Evolutionary conservation across 2,329 filamentous ascomycete species (phyloP).

Genomic region (Pseudogymnoascus verrucosus): DNA sequence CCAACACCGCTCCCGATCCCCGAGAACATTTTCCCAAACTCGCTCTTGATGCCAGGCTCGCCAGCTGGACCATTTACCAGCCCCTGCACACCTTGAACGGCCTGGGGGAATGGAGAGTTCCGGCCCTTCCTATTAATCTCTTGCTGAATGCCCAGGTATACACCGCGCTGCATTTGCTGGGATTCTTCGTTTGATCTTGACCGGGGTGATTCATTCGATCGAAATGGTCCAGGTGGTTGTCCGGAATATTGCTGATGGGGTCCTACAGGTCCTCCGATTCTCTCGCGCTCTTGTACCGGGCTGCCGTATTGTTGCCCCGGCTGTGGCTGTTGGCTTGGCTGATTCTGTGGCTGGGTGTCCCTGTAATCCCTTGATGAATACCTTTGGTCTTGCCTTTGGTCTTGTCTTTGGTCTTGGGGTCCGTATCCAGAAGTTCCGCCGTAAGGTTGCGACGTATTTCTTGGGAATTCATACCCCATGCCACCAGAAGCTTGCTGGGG

Average conservation of each 20-base stretch:
- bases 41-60: slow-evolving; percentile 86
- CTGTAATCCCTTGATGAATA: slow-evolving; percentile 25
- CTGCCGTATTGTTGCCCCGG: slow-evolving; percentile 25
- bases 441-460: slow-evolving; percentile 21
- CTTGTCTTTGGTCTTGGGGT: slow-evolving; percentile 28
- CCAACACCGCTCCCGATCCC: slow-evolving; percentile 72
- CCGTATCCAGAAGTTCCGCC: slow-evolving; percentile 22
- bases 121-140: slow-evolving; percentile 75
- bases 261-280: slow-evolving; percentile 21
- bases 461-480: slow-evolving; percentile 22
- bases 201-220: slow-evolving; percentile 38
- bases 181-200: slow-evolving; percentile 40
- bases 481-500: slow-evolving; percentile 14
- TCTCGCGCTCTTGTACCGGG: slow-evolving; percentile 7
- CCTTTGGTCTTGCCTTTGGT: slow-evolving; percentile 28
- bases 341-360: slow-evolving; percentile 24
- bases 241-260: slow-evolving; percentile 27
- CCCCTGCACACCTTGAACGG: slow-evolving; percentile 83
- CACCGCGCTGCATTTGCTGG: slow-evolving; percentile 51
- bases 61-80: slow-evolving; percentile 70
- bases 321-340: slow-evolving; percentile 28
- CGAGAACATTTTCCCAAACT: slow-evolving; percentile 90
- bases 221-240: slow-evolving; percentile 33
- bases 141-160: slow-evolving; percentile 67
- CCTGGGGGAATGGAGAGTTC: slow-evolving; percentile 81